Evolutionary conservation across 352 stramenopile species (phyloP), one percentile per base, ranked within the genome.

Genomic region (Pseudoperonospora humuli): DNA sequence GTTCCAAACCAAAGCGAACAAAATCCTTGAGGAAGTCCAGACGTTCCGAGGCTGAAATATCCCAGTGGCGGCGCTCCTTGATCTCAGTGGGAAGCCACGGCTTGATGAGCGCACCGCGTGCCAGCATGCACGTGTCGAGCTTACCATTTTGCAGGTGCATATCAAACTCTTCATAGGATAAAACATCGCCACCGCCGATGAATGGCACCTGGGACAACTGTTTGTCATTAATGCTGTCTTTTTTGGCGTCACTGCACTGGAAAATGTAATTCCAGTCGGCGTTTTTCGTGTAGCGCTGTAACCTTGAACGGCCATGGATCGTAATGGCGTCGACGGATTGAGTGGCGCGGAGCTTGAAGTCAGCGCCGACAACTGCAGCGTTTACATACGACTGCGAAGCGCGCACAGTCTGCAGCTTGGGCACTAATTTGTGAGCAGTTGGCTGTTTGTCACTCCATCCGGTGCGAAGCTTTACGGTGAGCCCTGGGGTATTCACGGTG

Each of bases 41-140:
- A 4, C 96, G 72, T 56, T 99, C 96, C 2, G 78, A 86, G 3
- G 95, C 78, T 13, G 88, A 97, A 45, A 99, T 99, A 67, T 99
- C 96, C 70, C 70, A 98, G 63, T 98, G 80, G 17, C 93, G 73
- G 20, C 91, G 72, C 66, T 99, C 96, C 64, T 99, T 99, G 46
- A 99, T 98, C 67, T 99, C 97, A 0, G 76, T 99, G 4, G 92
- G 93, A 26, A 99, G 70, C 97, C 97, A 99, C 19, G 97, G 97
- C 74, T 99, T 99, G 68, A 99, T 99, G 13, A 99, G 80, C 5
- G 95, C 96, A 39, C 96, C 90, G 20, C 89, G 84, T 1, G 70
- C 86, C 37, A 96, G 51, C 84, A 97, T 96, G 43, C 76, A 92
- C 13, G 84, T 95, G 35, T 88, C 78, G 21, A 96, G 61, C 54